Evolutionary conservation across 805 yeast species (phyloP), one percentile per base, ranked within the genome.

Genomic region (Cyberlindnera japonica): DNA sequence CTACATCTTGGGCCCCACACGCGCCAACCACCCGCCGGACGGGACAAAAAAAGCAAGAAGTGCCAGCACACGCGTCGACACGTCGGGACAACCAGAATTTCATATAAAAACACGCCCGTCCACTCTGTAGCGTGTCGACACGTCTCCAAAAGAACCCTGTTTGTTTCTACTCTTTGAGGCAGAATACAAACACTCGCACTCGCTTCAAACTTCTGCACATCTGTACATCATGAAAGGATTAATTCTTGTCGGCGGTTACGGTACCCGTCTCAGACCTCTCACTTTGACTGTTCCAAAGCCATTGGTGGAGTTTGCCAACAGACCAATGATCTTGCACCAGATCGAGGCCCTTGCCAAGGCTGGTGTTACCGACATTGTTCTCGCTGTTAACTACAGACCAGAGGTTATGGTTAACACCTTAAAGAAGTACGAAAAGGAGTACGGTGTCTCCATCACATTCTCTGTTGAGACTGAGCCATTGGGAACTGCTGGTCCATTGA

Each of bases 401-500:
- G 99, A 93, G 74, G 95, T 89, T 53, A 93, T 93, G 99, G 98
- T 91, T 52, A 81, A 85, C 55, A 83, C 98, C 47, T 77, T 93
- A 62, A 77, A 93, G 71, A 80, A 90, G 71, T 93, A 91, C 78
- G 98, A 93, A 74, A 73, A 82, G 63, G 88, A 82, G 68, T 93
- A 87, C 69, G 97, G 96, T 67, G 95, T 93, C 52, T 72, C 75
- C 57, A 93, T 93, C 71, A 89, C 97, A 42, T 93, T 95, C 72
- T 88, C 96, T 46, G 97, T 93, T 54, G 99, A 93, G 75, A 93
- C 91, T 64, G 99, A 93, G 75, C 99, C 99, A 46, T 79, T 93
- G 64, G 99, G 98, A 54, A 93, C 99, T 54, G 99, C 98, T 55
- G 99, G 99, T 67, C 99, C 99, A 53, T 78, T 93, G 65, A 91